These are phyloP conservation scores for Teunomyces atbi DNA, from an alignment of 805 yeast species.

Conservation along the genomic window DNA sequence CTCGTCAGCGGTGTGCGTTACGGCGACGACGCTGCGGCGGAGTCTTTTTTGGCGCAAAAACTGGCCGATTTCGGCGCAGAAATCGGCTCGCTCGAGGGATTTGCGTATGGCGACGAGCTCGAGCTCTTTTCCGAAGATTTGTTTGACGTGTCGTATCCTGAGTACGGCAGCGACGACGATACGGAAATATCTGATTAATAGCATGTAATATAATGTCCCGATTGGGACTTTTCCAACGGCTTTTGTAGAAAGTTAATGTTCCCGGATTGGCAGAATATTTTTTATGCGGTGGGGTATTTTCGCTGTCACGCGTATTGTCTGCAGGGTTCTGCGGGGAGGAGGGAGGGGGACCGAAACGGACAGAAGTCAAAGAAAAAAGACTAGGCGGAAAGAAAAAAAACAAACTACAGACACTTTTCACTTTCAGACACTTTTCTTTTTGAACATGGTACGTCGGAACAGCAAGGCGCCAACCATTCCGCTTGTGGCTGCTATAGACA, in stretches of 20 bases:
- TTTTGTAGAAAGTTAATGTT: not conserved
- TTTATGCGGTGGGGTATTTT: not conserved
- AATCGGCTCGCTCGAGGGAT: slow-evolving; percentile 31
- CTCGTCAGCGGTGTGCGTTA: slow-evolving; percentile 47
- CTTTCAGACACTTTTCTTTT: not conserved
- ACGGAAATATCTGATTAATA: slow-evolving; percentile 1
- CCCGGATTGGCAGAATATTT: not conserved
- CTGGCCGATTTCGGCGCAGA: slow-evolving; percentile 14
- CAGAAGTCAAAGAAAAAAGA: not conserved
- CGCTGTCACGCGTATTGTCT: not conserved
- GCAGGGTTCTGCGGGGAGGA: not conserved
- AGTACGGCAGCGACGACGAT: not conserved
- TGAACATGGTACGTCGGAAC: slow-evolving; percentile 41
- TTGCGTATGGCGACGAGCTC: slow-evolving; percentile 13
- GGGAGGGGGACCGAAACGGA: no score
- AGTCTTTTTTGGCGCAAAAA: slow-evolving; percentile 11
- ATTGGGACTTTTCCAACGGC: not conserved
- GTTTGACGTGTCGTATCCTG: not conserved
- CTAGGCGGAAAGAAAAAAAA: not conserved
- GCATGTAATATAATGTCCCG: not conserved
- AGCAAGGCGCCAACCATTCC: slow-evolving; percentile 41
- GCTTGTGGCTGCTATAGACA: slow-evolving; percentile 72
- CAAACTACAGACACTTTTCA: not conserved
- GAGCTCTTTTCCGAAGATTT: not conserved
- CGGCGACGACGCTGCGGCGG: slow-evolving; percentile 19